Conservation (phyloP, 495 filamentous ascomycete genomes). For the Halenospora varia region DNA sequence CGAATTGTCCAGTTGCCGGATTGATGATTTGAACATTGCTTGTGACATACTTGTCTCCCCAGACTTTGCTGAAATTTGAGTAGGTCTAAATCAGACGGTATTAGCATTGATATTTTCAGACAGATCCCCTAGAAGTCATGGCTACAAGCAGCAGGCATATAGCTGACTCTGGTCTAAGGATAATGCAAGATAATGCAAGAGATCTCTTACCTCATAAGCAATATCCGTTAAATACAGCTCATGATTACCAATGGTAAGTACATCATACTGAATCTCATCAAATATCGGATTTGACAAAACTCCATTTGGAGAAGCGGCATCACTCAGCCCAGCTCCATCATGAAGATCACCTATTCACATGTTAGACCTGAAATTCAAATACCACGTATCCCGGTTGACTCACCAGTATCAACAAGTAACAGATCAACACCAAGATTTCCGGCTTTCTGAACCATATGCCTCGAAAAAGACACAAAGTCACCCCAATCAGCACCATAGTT, state of each 20-base stretch:
- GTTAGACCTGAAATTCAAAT: not conserved
- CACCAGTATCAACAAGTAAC: conserved; percentile 88
- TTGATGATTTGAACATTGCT: conserved; percentile 78
- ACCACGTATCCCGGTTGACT: too few relatives aligned
- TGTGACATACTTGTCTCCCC: conserved; percentile 59
- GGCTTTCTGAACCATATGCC: conserved; percentile 72
- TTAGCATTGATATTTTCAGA: too few relatives aligned
- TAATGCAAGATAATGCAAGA: conserved; percentile 63
- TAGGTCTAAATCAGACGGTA: conserved; percentile 43
- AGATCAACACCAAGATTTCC: conserved; percentile 76
- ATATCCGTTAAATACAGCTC: conserved; percentile 82
- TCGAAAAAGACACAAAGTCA: conserved; percentile 89
- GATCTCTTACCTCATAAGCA: conserved; percentile 57
- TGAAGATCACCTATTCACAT: conserved; percentile 57
- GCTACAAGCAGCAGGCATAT: too few relatives aligned
- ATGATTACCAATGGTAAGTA: conserved; percentile 70
- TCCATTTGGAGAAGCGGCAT: conserved; percentile 81
- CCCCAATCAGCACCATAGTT: conserved; percentile 95
- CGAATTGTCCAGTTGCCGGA: conserved; percentile 51
- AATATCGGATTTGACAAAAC: conserved; percentile 81
- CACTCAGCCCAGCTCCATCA: conserved; percentile 92
- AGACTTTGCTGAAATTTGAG: conserved; percentile 52
- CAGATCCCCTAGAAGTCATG: too few relatives aligned
- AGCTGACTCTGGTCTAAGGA: too few relatives aligned
- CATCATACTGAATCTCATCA: conserved; percentile 53